phyloP scores from a whole-genome alignment of 345 rosid species.

The Clarkia xantiana region DNA sequence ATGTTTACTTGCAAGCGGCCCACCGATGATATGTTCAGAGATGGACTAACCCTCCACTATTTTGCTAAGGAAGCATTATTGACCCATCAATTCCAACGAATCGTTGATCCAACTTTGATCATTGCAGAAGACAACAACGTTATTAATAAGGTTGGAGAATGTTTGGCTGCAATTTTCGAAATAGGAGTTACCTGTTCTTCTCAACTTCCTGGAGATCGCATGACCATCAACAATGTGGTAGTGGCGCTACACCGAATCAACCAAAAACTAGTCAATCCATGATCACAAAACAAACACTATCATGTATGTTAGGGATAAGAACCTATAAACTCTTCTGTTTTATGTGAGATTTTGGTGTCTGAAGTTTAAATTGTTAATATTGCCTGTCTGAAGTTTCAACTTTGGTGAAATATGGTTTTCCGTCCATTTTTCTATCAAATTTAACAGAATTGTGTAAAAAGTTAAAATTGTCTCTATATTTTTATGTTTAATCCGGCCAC shows the following conservation, averaged over 20 bases:
- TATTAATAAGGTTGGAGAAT: neutral
- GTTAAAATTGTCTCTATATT: too few species aligned
- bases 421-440: too few species aligned
- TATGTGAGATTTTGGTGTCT: too few species aligned
- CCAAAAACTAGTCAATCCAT: neutral
- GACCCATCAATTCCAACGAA: slow-evolving; percentile 5
- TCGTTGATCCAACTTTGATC: slow-evolving; percentile 8
- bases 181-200: slow-evolving; percentile 1
- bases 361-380: too few species aligned
- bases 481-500: too few species aligned
- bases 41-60: slow-evolving; percentile 10
- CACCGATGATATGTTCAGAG: slow-evolving; percentile 14
- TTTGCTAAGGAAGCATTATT: slow-evolving; percentile 9
- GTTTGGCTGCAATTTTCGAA: neutral
- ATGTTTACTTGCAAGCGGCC: slow-evolving; percentile 16
- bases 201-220: neutral
- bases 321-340: too few species aligned
- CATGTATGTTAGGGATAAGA: too few species aligned
- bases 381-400: too few species aligned
- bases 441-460: too few species aligned
- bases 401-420: too few species aligned
- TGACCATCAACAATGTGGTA: slow-evolving; percentile 1
- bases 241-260: neutral
- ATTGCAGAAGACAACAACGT: too few species aligned
- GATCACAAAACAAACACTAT: too few species aligned